Percentiles rank a stretch among this genome's conserved stretches.
Conservation (phyloP, 164 flowering plant species). For the Sextonia rubra region DNA sequence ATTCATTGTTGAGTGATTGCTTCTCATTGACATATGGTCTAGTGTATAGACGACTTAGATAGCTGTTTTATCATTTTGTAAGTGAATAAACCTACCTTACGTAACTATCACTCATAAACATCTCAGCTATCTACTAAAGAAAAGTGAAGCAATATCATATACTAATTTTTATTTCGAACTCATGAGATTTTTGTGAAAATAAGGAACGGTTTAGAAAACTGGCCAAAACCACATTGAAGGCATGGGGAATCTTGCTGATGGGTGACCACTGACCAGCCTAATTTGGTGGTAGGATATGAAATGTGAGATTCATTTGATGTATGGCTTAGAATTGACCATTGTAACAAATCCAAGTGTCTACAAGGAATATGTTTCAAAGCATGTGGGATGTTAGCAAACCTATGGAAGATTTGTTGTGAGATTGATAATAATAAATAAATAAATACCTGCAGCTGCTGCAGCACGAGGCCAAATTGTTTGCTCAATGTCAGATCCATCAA, state of each 20-base stretch:
- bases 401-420: no score
- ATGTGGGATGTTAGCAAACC: background rate
- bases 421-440: background rate
- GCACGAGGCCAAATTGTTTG: conserved; percentile 96
- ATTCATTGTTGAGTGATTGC: background rate
- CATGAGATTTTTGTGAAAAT: no score
- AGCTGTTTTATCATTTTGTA: no score
- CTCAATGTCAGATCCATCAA: conserved; percentile 71
- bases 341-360: background rate
- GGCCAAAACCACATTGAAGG: conserved; percentile 48
- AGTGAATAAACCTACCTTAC: background rate
- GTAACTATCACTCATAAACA: background rate
- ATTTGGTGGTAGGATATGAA: background rate
- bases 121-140: background rate
- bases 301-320: background rate
- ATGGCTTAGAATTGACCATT: background rate
- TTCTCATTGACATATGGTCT: background rate
- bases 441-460: conserved; percentile 94
- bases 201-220: conserved; percentile 31
- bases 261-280: background rate
- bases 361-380: background rate
- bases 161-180: background rate
- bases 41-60: background rate
- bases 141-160: background rate
- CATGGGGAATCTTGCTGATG: no score